A percentile compares a stretch with the other conserved stretches of the same genome.
phyloP scores from a whole-genome alignment of 2,329 filamentous ascomycete genomes.

The Claviceps sorghi region DNA sequence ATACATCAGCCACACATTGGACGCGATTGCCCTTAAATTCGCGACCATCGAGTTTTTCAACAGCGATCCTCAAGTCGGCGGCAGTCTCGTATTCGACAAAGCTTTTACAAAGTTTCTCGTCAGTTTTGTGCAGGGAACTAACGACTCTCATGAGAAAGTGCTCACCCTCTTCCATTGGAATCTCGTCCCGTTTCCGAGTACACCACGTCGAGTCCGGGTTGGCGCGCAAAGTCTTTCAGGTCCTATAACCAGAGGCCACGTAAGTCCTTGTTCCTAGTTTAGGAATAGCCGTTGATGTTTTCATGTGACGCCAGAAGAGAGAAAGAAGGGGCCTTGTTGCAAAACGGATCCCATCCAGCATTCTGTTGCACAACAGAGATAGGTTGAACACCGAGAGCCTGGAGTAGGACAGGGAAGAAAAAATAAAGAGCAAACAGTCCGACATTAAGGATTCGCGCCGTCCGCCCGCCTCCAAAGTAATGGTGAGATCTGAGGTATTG shows the following conservation, averaged over 20 bases:
- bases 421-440: slow-evolving; percentile 7
- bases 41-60: slow-evolving; percentile 84
- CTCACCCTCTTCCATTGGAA: slow-evolving; percentile 81
- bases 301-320: slow-evolving; percentile 10
- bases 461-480: slow-evolving; percentile 2
- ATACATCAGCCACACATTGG: slow-evolving; percentile 75
- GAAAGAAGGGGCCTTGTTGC: slow-evolving; percentile 14
- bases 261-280: slow-evolving; percentile 60
- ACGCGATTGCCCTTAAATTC: slow-evolving; percentile 88
- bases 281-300: slow-evolving; percentile 21
- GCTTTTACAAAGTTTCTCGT: slow-evolving; percentile 28
- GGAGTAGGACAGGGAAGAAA: slow-evolving; percentile 15
- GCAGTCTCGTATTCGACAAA: slow-evolving; percentile 97
- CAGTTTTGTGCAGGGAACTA: not conserved
- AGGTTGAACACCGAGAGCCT: slow-evolving; percentile 4
- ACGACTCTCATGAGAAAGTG: slow-evolving; percentile 2
- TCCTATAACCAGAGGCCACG: slow-evolving; percentile 77
- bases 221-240: slow-evolving; percentile 97
- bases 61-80: slow-evolving; percentile 73
- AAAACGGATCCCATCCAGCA: slow-evolving; percentile 23
- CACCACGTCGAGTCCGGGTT: slow-evolving; percentile 92
- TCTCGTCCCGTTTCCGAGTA: slow-evolving; percentile 94
- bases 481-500: slow-evolving; percentile 13
- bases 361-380: not conserved
- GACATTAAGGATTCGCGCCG: slow-evolving; percentile 1